Conservation (phyloP, 2,329 filamentous ascomycete genomes). For the Trematosphaeria pertusa region DNA sequence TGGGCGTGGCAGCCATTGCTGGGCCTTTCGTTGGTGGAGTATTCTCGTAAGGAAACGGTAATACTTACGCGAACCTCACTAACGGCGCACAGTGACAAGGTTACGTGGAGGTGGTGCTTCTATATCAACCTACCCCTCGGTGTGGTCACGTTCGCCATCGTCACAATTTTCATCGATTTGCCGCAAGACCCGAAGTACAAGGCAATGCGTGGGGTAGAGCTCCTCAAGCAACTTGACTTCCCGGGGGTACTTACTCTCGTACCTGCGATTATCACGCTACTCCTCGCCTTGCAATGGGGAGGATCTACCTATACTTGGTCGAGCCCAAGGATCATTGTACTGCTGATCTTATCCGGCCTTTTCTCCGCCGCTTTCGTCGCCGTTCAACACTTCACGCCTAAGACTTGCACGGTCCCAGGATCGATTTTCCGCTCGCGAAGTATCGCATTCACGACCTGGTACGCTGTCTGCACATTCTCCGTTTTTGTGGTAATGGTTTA, state of each 20-base stretch:
- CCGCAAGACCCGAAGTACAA: conserved; percentile 18
- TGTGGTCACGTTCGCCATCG: conserved; percentile 23
- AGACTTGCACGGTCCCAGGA: conserved; percentile 33
- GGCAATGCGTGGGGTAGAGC: conserved; percentile 23
- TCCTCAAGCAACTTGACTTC: conserved; percentile 42
- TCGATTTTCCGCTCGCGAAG: conserved; percentile 33
- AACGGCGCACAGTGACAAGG: conserved; percentile 50
- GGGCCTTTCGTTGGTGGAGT: conserved; percentile 23
- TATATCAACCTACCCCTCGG: conserved; percentile 43
- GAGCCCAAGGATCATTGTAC: conserved; percentile 52
- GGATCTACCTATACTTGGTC: conserved; percentile 51
- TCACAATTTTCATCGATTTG: conserved; percentile 50
- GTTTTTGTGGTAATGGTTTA: conserved; percentile 32
- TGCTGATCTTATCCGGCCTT: conserved; percentile 51
- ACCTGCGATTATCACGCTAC: conserved; percentile 37
- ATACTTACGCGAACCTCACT: no score
- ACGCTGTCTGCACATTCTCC: conserved; percentile 24
- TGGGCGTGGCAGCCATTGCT: conserved; percentile 44
- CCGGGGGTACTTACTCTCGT: conserved; percentile 43
- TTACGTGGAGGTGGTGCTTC: conserved; percentile 62
- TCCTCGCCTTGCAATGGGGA: conserved; percentile 48
- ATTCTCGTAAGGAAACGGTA: no score
- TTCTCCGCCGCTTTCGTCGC: conserved; percentile 53
- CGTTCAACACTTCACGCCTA: conserved; percentile 28
- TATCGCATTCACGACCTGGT: conserved; percentile 28